phyloP scores from a whole-genome alignment of 768 basidiomycete species.

The Chalciporus piperatus region DNA sequence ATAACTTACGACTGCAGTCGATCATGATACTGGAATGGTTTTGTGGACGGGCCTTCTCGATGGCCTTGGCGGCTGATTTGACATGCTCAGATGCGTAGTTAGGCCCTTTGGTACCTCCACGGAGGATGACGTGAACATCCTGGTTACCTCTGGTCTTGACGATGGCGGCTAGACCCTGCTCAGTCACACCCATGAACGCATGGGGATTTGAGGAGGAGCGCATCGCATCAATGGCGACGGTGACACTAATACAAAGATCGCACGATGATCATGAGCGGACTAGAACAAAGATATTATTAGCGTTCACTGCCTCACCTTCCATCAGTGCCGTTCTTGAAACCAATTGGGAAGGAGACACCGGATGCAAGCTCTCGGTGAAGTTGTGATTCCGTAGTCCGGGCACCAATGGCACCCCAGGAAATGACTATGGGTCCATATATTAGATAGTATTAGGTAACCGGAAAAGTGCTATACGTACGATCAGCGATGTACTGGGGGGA shows the following conservation, averaged over 20 bases:
- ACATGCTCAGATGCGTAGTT: conserved; percentile 82
- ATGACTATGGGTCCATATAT: conserved; percentile 43
- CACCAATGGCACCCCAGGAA: conserved; percentile 96
- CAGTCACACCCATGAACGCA: conserved; percentile 93
- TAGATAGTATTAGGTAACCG: neutral
- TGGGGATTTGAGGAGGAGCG: conserved; percentile 87
- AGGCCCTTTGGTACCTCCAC: conserved; percentile 88
- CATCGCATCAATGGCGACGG: conserved; percentile 97
- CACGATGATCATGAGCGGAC: neutral
- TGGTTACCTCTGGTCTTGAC: conserved; percentile 84
- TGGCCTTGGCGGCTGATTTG: conserved; percentile 53
- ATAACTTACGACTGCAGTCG: conserved; percentile 72
- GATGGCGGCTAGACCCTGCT: conserved; percentile 88
- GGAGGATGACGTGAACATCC: conserved; percentile 94
- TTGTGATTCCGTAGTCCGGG: conserved; percentile 95
- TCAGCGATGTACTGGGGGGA: conserved; percentile 84
- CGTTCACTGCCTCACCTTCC: conserved; percentile 51
- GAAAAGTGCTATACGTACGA: conserved; percentile 38
- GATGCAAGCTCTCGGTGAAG: conserved; percentile 95
- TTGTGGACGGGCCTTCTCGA: conserved; percentile 59
- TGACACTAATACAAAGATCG: conserved; percentile 43
- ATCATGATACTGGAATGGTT: conserved; percentile 76
- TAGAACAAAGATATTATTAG: neutral
- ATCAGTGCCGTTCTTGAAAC: conserved; percentile 99
- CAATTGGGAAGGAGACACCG: conserved; percentile 95